These are phyloP conservation scores for Boletus sp. DNA, from an alignment of 768 basidiomycete species.

Conservation along the genomic window DNA sequence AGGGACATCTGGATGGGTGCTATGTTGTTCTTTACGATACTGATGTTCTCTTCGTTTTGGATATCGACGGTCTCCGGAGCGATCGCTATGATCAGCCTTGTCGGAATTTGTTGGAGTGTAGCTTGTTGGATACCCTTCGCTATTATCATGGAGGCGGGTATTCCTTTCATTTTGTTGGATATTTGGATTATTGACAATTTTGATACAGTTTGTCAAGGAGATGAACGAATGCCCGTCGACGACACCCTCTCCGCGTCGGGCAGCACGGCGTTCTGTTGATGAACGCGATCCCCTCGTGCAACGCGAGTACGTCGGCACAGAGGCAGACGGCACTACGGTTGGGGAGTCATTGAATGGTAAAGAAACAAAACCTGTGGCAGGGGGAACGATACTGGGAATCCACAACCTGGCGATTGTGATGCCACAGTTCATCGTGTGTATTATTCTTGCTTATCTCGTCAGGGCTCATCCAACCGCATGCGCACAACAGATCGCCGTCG, in stretches of 20 bases:
- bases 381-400: constrained; percentile 90
- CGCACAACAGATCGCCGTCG: constrained; percentile 69
- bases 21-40: constrained; percentile 69
- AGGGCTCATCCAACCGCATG: not conserved
- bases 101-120: constrained; percentile 95
- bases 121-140: constrained; percentile 98
- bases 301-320: constrained; percentile 43
- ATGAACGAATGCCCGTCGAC: constrained; percentile 39
- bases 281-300: constrained; percentile 55
- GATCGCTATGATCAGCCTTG: constrained; percentile 73
- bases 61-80: constrained; percentile 75
- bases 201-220: constrained; percentile 67
- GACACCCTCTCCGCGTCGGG: constrained; percentile 10
- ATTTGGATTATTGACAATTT: not conserved
- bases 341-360: constrained; percentile 20
- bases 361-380: constrained; percentile 56
- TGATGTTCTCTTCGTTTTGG: constrained; percentile 86
- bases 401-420: constrained; percentile 95
- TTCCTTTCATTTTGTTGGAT: constrained; percentile 39
- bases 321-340: constrained; percentile 38
- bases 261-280: constrained; percentile 33
- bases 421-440: constrained; percentile 87
- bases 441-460: not conserved
- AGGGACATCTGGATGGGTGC: constrained; percentile 94
- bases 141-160: constrained; percentile 89